Conservation (phyloP, 164 flowering plant genomes). For the Akebia trifoliata region DNA sequence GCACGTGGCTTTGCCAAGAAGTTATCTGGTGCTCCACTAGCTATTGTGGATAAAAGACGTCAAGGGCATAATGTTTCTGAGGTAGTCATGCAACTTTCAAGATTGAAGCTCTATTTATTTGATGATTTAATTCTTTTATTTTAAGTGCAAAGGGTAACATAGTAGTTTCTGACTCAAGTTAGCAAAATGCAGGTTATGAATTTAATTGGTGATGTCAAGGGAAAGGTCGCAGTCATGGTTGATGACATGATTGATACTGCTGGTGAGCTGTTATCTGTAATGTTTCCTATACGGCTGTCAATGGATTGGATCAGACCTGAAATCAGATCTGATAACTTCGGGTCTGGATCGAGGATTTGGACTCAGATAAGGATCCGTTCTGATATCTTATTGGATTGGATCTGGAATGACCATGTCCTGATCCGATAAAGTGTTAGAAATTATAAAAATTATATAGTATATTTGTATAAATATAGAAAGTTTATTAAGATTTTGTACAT, state of each 20-base stretch:
- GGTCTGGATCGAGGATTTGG: too few relatives aligned
- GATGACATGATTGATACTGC: slow-evolving; percentile 78
- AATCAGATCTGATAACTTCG: background rate
- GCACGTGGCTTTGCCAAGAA: slow-evolving; percentile 96
- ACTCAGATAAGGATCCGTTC: too few relatives aligned
- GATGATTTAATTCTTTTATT: background rate
- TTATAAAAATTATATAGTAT: too few relatives aligned
- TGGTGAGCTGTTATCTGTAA: slow-evolving; percentile 29
- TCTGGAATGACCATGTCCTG: too few relatives aligned
- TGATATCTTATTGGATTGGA: too few relatives aligned
- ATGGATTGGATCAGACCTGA: background rate
- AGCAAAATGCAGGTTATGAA: slow-evolving; percentile 41
- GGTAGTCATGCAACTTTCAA: slow-evolving; percentile 34
- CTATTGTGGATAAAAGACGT: slow-evolving; percentile 96
- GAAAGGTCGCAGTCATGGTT: slow-evolving; percentile 65
- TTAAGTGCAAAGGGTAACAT: background rate
- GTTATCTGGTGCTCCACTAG: slow-evolving; percentile 89
- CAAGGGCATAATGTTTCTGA: slow-evolving; percentile 90
- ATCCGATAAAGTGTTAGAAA: too few relatives aligned
- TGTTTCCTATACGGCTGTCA: background rate
- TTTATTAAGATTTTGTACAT: too few relatives aligned
- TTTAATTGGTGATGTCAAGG: slow-evolving; percentile 62
- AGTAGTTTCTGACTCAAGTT: background rate
- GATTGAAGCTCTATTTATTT: background rate
- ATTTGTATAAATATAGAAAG: too few relatives aligned